Conservation (phyloP, 2,329 filamentous ascomycete species). For the Diplodia seriata region DNA sequence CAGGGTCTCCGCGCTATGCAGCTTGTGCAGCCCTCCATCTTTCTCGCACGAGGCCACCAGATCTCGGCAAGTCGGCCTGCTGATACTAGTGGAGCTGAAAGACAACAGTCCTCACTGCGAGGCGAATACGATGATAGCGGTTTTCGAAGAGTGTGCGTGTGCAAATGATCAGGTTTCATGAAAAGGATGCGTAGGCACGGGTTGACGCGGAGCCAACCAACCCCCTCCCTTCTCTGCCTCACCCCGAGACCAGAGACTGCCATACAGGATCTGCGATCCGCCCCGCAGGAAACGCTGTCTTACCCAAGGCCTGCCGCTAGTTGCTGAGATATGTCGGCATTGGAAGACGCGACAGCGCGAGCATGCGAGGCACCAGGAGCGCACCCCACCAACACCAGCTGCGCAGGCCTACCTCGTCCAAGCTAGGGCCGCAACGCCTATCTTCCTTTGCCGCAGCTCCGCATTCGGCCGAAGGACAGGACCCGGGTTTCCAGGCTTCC, state of each 20-base stretch:
- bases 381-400: neutral
- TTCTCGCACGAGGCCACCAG: constrained; percentile 20
- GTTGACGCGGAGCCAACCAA: constrained; percentile 11
- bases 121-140: neutral
- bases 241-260: constrained; percentile 3
- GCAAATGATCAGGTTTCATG: constrained; percentile 23
- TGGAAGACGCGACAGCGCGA: constrained; percentile 17
- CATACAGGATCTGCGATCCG: constrained; percentile 2
- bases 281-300: constrained; percentile 11
- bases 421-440: neutral
- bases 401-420: neutral
- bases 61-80: constrained; percentile 8
- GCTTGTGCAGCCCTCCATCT: neutral
- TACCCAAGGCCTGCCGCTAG: neutral
- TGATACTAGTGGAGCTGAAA: constrained; percentile 7
- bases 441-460: neutral
- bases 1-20: neutral
- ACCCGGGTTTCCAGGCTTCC: constrained; percentile 22
- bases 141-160: neutral
- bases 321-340: constrained; percentile 18
- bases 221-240: constrained; percentile 9
- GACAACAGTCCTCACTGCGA: neutral
- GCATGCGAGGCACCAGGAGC: constrained; percentile 7
- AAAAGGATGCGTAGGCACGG: constrained; percentile 14
- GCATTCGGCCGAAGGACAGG: constrained; percentile 16